Evolutionary conservation across 306 rosid species (phyloP).

Genomic region (Quercus variabilis): DNA sequence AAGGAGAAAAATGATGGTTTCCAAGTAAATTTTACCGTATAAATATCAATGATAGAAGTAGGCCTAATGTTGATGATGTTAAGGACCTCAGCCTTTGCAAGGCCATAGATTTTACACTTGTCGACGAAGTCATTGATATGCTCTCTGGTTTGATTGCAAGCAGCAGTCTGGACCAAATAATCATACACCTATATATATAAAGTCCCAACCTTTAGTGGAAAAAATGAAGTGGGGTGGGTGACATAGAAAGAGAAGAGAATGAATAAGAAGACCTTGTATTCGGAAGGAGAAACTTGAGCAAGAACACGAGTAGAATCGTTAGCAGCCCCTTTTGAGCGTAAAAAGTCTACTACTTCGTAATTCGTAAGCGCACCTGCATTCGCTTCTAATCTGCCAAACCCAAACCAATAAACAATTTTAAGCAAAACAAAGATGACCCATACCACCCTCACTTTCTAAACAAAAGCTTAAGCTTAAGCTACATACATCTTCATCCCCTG

Average conservation of each 20-base stretch:
- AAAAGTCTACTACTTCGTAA: slow-evolving; percentile 69
- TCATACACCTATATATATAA: slow-evolving; percentile 53
- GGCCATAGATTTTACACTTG: slow-evolving; percentile 42
- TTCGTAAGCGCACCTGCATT: slow-evolving; percentile 64
- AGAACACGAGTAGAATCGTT: slow-evolving; percentile 59
- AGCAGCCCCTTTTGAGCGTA: slow-evolving; percentile 69
- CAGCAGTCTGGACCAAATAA: slow-evolving; percentile 56
- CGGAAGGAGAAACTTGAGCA: slow-evolving; percentile 59
- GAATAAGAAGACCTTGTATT: slow-evolving; percentile 42
- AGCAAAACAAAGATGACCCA: no score
- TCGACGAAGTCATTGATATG: slow-evolving; percentile 43
- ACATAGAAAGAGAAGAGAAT: no score
- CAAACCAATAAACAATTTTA: no score
- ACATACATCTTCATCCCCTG: no score
- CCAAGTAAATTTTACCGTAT: slow-evolving; percentile 32
- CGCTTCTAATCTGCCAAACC: slow-evolving; percentile 43
- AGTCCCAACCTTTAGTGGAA: no score
- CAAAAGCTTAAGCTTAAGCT: no score
- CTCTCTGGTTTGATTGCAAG: slow-evolving; percentile 53
- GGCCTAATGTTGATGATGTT: slow-evolving; percentile 70
- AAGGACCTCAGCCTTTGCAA: slow-evolving; percentile 72
- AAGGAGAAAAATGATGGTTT: neutral
- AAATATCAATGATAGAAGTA: slow-evolving; percentile 39
- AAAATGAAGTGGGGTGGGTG: no score
- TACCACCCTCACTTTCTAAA: no score